Evolutionary conservation across 2,329 filamentous ascomycete genomes (phyloP).

Genomic region (Fusarium tjaetaba): DNA sequence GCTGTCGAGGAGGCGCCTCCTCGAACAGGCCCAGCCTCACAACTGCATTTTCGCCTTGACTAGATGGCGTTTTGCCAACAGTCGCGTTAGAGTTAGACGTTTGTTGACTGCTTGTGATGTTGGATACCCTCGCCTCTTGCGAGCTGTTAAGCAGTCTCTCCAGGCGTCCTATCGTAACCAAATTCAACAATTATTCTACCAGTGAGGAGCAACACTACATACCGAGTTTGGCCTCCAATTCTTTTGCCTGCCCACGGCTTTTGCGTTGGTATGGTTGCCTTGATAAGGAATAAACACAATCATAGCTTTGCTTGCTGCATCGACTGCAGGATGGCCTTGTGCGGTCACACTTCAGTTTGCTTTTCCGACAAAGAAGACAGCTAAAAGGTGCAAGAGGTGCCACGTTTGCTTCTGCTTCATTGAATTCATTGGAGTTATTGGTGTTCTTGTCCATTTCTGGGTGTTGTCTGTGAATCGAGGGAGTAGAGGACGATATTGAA

Average conservation of each 20-base stretch:
- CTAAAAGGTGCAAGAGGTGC: background rate
- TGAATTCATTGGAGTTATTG: accelerated
- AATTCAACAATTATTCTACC: background rate
- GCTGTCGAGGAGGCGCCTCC: background rate
- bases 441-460: background rate
- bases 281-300: slow-evolving; percentile 7
- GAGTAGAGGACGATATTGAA: background rate
- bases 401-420: background rate
- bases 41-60: background rate
- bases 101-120: background rate
- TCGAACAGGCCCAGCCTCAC: background rate
- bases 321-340: slow-evolving; percentile 4
- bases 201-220: background rate
- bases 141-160: slow-evolving; percentile 2
- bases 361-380: slow-evolving; percentile 13
- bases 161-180: background rate
- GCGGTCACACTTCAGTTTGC: slow-evolving; percentile 19
- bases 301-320: slow-evolving; percentile 11
- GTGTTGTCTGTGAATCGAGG: background rate
- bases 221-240: slow-evolving; percentile 6
- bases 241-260: background rate
- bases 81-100: accelerated
- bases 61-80: background rate
- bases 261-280: slow-evolving; percentile 7
- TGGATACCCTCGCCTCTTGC: background rate